These are phyloP conservation scores for Blastobotrys indianensis DNA, from an alignment of 1,139 yeast species.

Conservation along the genomic window DNA sequence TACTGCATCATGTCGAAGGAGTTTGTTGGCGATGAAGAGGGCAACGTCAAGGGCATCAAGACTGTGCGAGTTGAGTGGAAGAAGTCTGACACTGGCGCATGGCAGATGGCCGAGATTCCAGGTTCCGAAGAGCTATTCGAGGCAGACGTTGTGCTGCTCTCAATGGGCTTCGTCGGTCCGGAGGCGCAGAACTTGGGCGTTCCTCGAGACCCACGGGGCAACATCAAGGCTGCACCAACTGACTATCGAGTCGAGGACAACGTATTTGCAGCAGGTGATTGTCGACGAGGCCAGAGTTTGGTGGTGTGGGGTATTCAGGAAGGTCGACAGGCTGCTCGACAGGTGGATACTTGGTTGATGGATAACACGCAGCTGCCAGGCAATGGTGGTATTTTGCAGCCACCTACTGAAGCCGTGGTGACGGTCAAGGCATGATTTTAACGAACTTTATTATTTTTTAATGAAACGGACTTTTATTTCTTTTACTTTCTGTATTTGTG, in stretches of 20 bases:
- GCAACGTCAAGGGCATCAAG: slow-evolving; percentile 85
- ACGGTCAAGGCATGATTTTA: too few species aligned
- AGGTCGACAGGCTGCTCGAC: slow-evolving; percentile 97
- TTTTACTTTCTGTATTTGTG: too few species aligned
- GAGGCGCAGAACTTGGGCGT: slow-evolving; percentile 75
- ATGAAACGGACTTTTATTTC: too few species aligned
- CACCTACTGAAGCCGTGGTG: slow-evolving; percentile 28
- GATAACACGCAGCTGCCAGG: slow-evolving; percentile 84
- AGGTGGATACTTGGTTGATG: slow-evolving; percentile 76
- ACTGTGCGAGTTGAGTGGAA: slow-evolving; percentile 98
- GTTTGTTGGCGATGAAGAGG: slow-evolving; percentile 89
- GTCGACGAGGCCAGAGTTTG: slow-evolving; percentile 97
- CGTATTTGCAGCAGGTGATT: slow-evolving; percentile 94
- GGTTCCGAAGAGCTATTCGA: slow-evolving; percentile 91
- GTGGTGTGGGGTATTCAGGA: slow-evolving; percentile 99
- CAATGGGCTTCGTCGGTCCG: slow-evolving; percentile 98
- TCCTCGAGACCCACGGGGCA: slow-evolving; percentile 78
- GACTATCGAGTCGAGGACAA: slow-evolving; percentile 68
- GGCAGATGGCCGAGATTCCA: slow-evolving; percentile 99
- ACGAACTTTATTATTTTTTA: too few species aligned
- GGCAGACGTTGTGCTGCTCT: slow-evolving; percentile 86
- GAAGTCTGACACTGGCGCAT: slow-evolving; percentile 89
- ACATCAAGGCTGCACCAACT: slow-evolving; percentile 45
- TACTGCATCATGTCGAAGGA: slow-evolving; percentile 93
- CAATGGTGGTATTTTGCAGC: slow-evolving; percentile 83